Conservation (phyloP, 345 rosid species). For the Acer yangbiense region DNA sequence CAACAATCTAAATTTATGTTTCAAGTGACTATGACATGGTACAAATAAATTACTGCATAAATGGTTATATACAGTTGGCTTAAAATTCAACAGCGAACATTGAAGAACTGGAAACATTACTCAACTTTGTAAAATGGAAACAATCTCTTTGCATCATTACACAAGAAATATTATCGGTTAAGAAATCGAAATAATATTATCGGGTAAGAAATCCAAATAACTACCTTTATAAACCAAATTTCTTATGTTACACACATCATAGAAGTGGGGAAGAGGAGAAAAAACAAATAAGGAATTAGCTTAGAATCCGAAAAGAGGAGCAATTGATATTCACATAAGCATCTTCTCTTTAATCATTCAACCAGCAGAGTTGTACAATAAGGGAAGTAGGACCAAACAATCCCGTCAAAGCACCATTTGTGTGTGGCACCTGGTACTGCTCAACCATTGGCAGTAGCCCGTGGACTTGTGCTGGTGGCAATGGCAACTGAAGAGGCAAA, state of each 20-base stretch:
- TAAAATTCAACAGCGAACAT: neutral
- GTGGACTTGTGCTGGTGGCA: constrained; percentile 41
- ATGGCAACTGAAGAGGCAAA: constrained; percentile 53
- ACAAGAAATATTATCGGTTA: constrained; percentile 25
- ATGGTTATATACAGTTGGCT: constrained; percentile 2
- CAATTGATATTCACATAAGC: constrained; percentile 18
- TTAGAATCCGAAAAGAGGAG: constrained; percentile 12
- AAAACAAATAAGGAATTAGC: constrained; percentile 14
- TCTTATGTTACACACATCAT: constrained; percentile 46
- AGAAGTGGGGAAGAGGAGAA: constrained; percentile 1
- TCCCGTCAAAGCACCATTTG: constrained; percentile 13
- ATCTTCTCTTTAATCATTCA: constrained; percentile 11
- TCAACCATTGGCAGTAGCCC: constrained; percentile 42
- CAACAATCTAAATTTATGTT: neutral
- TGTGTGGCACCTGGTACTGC: constrained; percentile 9
- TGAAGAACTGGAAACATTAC: neutral
- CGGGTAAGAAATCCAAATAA: constrained; percentile 24
- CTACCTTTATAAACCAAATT: constrained; percentile 35
- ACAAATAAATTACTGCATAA: neutral
- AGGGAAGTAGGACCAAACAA: constrained; percentile 19
- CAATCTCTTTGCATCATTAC: constrained; percentile 33
- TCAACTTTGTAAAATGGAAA: neutral
- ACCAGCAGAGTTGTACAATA: constrained; percentile 1
- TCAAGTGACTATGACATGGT: neutral
- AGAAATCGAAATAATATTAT: constrained; percentile 26